Base-by-base conservation (phyloP, 352 stramenopile genomes). In the Globisporangium nagaii region DNA sequence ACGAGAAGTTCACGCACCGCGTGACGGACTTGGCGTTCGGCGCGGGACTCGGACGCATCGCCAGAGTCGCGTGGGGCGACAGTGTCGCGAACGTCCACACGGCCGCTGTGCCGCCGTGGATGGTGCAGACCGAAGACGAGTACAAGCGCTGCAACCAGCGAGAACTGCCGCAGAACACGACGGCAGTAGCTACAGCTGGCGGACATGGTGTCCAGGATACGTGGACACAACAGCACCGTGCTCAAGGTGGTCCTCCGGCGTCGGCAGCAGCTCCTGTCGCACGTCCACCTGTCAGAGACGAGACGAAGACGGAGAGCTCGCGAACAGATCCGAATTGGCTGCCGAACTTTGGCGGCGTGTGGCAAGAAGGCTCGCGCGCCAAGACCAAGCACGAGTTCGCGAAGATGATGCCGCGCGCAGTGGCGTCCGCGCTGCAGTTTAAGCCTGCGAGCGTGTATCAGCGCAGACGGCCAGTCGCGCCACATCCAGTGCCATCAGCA, bases 341-440 rank as follows among this genome's bases (percentile, higher is more conserved):
- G 13, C 82, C 82, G 20, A 90, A 90, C 39, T 92, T 92, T 56
- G 79, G 82, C 12, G 66, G 76, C 0, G 79, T 92, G 13, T 92
- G 82, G 82, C 75, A 92, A 53, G 75, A 85, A 36, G 79, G 79
- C 0, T 66, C 79, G 24, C 77, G 82, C 3, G 71, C 60, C 35
- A 76, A 74, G 54, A 89, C 78, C 8, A 79, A 82, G 31, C 63
- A 72, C 55, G 61, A 71, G 17, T 90, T 92, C 44, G 56, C 51
- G 40, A 73, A 72, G 44, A 37, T 53, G 17, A 24, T 53, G 22
- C 11, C 19, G 9, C 3, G 41, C 2, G 2, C 42, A 15, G 15
- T 12, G 27, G 8, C 19, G 31, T 54, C 37, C 22, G 28, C 24
- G 8, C 22, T 27, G 15, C 28, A 64, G 54, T 30, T 50, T 25